Conservation (phyloP, 352 stramenopile genomes). For the Poterioochromonas sp. region DNA sequence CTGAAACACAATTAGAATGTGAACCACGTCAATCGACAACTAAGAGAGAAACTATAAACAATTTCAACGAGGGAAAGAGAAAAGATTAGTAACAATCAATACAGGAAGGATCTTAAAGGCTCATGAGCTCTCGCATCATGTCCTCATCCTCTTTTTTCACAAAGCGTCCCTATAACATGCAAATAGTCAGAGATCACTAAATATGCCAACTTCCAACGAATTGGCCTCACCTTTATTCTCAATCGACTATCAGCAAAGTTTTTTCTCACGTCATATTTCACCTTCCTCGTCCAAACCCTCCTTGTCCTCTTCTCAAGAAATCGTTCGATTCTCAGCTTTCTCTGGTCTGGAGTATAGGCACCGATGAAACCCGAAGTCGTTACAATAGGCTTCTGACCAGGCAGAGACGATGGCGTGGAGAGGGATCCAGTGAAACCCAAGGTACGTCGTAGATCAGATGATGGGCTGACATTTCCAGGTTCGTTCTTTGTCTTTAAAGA, state of each 20-base stretch:
- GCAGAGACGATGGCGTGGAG: not conserved
- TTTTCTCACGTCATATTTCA: slow-evolving; percentile 97
- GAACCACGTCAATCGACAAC: too few relatives aligned
- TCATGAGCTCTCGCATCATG: slow-evolving; percentile 50
- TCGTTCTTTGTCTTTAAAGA: too few relatives aligned
- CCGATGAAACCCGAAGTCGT: slow-evolving; percentile 65
- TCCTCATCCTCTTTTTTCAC: slow-evolving; percentile 95
- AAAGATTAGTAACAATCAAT: too few relatives aligned
- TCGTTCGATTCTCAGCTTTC: slow-evolving; percentile 75
- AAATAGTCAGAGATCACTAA: not conserved
- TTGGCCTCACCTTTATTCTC: slow-evolving; percentile 69
- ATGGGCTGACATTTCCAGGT: too few relatives aligned
- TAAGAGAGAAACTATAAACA: too few relatives aligned
- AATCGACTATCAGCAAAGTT: slow-evolving; percentile 96
- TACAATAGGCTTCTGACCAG: not conserved
- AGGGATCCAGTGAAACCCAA: too few relatives aligned
- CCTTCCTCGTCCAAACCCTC: slow-evolving; percentile 89
- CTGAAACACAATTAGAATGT: too few relatives aligned
- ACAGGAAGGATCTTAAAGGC: not conserved
- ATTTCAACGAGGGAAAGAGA: too few relatives aligned
- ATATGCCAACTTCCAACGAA: not conserved
- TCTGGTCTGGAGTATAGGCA: slow-evolving; percentile 80
- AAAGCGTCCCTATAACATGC: slow-evolving; percentile 65
- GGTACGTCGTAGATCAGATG: too few relatives aligned
- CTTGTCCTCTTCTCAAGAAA: slow-evolving; percentile 87